Percentiles rank a stretch among this genome's conserved stretches.
Evolutionary conservation across 352 stramenopile species (phyloP).

Genomic region (Phytophthora pistaciae): DNA sequence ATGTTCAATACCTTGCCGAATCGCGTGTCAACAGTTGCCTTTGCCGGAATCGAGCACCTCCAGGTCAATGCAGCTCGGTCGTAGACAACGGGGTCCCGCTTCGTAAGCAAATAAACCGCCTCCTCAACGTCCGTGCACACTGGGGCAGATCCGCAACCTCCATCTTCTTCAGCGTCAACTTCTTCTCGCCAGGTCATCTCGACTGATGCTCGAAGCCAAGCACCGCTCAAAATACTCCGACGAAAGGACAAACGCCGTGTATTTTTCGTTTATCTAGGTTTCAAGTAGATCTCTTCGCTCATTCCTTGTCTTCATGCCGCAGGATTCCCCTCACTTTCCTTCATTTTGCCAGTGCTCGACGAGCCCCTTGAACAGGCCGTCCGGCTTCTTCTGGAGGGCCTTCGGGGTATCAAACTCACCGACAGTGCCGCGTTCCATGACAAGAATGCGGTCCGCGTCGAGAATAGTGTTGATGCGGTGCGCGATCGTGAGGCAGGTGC

Average conservation of each 20-base stretch:
- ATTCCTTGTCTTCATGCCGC: neutral
- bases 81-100: conserved; percentile 61
- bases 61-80: conserved; percentile 49
- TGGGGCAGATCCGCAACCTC: neutral
- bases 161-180: conserved; percentile 5
- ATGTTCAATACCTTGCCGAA: conserved; percentile 55
- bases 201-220: neutral
- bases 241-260: conserved; percentile 1
- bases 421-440: conserved; percentile 94
- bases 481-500: conserved; percentile 97
- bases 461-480: conserved; percentile 98
- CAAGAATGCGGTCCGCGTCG: conserved; percentile 95
- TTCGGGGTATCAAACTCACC: conserved; percentile 95
- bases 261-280: conserved; percentile 15
- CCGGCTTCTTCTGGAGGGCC: conserved; percentile 67
- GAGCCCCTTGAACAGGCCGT: conserved; percentile 79
- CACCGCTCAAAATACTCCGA: conserved; percentile 29
- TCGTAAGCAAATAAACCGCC: conserved; percentile 55
- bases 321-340: conserved; percentile 27
- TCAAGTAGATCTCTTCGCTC: neutral
- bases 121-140: conserved; percentile 59
- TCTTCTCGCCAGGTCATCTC: conserved; percentile 7
- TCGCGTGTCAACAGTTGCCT: conserved; percentile 48
- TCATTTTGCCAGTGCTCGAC: conserved; percentile 84
- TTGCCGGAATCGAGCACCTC: conserved; percentile 50